phyloP scores from a whole-genome alignment of 805 yeast genomes.

The Priceomyces medius region DNA sequence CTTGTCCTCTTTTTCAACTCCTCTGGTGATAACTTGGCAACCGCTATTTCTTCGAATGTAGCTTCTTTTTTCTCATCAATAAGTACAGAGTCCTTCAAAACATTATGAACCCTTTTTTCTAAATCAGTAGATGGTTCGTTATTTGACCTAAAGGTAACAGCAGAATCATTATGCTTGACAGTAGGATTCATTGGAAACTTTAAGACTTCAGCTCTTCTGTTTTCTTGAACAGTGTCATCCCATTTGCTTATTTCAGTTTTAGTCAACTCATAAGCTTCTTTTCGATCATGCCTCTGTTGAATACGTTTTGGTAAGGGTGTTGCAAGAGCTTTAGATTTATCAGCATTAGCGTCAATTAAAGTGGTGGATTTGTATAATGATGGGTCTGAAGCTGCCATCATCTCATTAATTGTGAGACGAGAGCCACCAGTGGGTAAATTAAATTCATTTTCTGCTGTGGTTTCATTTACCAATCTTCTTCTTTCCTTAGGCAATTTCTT shows the following conservation, averaged over 20 bases:
- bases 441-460: constrained; percentile 66
- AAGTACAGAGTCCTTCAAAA: constrained; percentile 64
- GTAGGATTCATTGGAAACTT: constrained; percentile 66
- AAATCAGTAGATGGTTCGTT: constrained; percentile 55
- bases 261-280: constrained; percentile 87
- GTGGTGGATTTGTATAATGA: constrained; percentile 50
- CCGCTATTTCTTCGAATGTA: constrained; percentile 83
- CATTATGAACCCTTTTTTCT: constrained; percentile 61
- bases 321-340: constrained; percentile 51
- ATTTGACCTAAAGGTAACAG: constrained; percentile 51
- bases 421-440: constrained; percentile 60
- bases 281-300: constrained; percentile 80
- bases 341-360: constrained; percentile 39
- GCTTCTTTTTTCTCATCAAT: constrained; percentile 73
- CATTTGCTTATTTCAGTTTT: constrained; percentile 85
- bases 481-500: constrained; percentile 36
- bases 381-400: constrained; percentile 66
- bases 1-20: constrained; percentile 75
- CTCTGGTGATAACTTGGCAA: constrained; percentile 75
- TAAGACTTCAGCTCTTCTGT: constrained; percentile 81
- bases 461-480: constrained; percentile 52
- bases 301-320: constrained; percentile 86
- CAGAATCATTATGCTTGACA: constrained; percentile 41
- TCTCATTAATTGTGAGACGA: constrained; percentile 66
- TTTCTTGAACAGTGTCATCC: constrained; percentile 77